A percentile compares a stretch with the other conserved stretches of the same genome.
Conservation (phyloP, 768 basidiomycete species). For the Leucocoprinus leucothites region DNA sequence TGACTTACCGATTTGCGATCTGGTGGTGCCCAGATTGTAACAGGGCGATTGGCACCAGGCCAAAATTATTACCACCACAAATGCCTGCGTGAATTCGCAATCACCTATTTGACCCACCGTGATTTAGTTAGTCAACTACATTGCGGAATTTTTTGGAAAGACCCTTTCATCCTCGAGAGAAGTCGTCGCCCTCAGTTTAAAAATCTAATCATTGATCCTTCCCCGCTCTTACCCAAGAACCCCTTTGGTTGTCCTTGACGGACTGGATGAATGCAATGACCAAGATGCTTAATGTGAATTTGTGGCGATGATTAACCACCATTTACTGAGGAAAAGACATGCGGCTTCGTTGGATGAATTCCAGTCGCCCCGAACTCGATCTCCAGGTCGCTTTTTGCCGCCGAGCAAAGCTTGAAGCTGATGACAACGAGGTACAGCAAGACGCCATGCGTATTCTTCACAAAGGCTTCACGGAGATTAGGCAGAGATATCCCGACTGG, state of each 20-base stretch:
- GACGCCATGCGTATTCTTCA: background rate
- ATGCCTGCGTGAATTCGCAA: no score
- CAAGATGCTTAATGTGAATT: background rate
- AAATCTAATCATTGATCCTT: background rate
- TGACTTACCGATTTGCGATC: no score
- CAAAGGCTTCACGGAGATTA: background rate
- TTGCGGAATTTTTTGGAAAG: no score
- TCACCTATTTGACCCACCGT: no score
- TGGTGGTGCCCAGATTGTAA: no score
- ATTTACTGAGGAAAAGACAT: background rate
- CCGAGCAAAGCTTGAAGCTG: background rate
- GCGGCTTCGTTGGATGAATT: background rate
- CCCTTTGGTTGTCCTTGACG: background rate
- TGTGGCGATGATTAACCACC: background rate
- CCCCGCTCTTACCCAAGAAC: no score
- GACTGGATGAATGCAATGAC: slow-evolving; percentile 1
- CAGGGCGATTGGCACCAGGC: no score
- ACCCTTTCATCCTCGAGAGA: background rate
- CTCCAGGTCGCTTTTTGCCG: background rate
- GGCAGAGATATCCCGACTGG: background rate
- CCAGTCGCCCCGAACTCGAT: background rate
- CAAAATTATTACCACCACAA: no score
- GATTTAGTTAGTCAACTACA: no score
- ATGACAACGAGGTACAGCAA: background rate
- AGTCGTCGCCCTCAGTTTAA: background rate